These are phyloP conservation scores for Stephanocyclus meneghinianus DNA, from an alignment of 352 stramenopile species.

Conservation along the genomic window DNA sequence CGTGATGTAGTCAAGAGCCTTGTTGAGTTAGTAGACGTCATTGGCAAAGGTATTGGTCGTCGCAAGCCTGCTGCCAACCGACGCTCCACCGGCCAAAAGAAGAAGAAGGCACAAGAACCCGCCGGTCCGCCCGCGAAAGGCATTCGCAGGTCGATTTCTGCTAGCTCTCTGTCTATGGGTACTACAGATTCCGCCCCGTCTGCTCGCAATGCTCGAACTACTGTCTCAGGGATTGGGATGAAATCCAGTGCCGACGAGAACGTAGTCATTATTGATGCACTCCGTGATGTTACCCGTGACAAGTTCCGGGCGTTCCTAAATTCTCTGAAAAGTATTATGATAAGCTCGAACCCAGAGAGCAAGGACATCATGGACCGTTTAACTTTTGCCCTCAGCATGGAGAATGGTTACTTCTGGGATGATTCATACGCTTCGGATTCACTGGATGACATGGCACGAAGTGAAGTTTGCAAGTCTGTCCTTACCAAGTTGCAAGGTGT, in stretches of 20 bases:
- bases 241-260: constrained; percentile 17
- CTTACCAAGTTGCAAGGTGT: constrained; percentile 89
- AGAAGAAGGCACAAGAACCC: constrained; percentile 30
- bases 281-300: constrained; percentile 90
- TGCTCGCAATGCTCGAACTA: neutral
- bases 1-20: constrained; percentile 63
- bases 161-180: constrained; percentile 28
- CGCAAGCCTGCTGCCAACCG: constrained; percentile 66
- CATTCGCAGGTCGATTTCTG: constrained; percentile 45
- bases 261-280: constrained; percentile 73
- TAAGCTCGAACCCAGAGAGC: constrained; percentile 87
- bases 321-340: constrained; percentile 88
- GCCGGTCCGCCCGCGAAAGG: constrained; percentile 25
- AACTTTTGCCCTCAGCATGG: constrained; percentile 94
- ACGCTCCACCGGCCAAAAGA: constrained; percentile 43
- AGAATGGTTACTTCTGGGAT: constrained; percentile 98
- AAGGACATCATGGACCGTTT: constrained; percentile 91
- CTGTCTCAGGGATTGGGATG: neutral
- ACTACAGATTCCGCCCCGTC: neutral
- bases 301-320: constrained; percentile 92
- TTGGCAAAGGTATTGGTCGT: constrained; percentile 76
- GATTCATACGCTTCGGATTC: constrained; percentile 95
- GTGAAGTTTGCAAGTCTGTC: constrained; percentile 81
- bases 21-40: constrained; percentile 66
- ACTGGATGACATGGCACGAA: constrained; percentile 85